Percentiles rank a stretch among this genome's conserved stretches.
Evolutionary conservation across 169 alveolate species (phyloP).

Genomic region (Condylostoma magnum): DNA sequence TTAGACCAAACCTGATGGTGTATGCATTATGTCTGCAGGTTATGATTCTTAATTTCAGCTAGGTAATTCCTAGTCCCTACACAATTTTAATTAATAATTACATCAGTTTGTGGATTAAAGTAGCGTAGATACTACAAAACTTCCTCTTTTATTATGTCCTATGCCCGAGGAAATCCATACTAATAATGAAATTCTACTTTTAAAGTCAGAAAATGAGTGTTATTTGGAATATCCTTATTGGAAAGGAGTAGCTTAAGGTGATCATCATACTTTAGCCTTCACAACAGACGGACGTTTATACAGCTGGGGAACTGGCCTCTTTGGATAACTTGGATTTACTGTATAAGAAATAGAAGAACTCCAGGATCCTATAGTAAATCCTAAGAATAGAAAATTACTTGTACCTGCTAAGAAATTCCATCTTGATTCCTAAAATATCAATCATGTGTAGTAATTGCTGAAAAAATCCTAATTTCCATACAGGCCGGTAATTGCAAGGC

Average conservation of each 20-base stretch:
- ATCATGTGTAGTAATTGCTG: neutral
- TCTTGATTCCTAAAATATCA: neutral
- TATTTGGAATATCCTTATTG: constrained; percentile 32
- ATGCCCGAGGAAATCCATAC: neutral
- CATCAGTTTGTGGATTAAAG: no score
- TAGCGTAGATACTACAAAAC: constrained; percentile 10
- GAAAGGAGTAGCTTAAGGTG: constrained; percentile 22
- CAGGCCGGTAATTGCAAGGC: neutral
- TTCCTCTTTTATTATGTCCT: neutral
- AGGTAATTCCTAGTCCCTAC: no score
- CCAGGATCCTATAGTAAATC: neutral
- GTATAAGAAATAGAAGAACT: neutral
- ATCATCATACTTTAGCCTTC: constrained; percentile 8
- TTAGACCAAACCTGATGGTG: no score
- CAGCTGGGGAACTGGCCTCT: constrained; percentile 29
- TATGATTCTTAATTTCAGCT: no score
- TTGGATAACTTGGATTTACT: constrained; percentile 25
- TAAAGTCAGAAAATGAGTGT: constrained; percentile 6
- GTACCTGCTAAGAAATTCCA: neutral
- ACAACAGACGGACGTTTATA: constrained; percentile 26
- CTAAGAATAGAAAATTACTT: constrained; percentile 6
- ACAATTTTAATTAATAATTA: no score
- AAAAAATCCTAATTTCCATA: constrained; percentile 12
- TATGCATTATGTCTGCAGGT: no score
- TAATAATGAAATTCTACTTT: neutral